phyloP scores from a whole-genome alignment of 2,329 filamentous ascomycete species.

The Didymella glomerata region DNA sequence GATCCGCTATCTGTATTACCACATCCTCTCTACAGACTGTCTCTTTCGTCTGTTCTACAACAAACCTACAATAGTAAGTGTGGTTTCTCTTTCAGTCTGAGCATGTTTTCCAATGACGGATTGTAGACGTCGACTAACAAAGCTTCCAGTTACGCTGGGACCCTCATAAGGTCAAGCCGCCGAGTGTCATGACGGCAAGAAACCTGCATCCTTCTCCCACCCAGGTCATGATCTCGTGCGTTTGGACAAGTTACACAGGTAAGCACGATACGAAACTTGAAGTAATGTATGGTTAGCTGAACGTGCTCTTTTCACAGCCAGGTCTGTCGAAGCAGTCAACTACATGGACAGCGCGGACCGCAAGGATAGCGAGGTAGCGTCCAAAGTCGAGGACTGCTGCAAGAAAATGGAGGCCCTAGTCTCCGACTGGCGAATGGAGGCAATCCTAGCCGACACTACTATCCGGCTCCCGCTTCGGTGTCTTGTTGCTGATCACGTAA shows the following conservation, averaged over 20 bases:
- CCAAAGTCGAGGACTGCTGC: background rate
- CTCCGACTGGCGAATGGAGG: background rate
- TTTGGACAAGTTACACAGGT: background rate
- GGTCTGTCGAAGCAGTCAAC: background rate
- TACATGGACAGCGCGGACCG: background rate
- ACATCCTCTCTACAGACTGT: background rate
- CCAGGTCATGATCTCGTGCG: background rate
- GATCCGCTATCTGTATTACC: background rate
- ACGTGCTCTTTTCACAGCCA: background rate
- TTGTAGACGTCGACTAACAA: background rate
- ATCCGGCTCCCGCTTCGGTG: background rate
- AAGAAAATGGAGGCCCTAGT: background rate
- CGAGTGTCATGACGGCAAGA: background rate
- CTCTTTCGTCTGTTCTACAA: background rate
- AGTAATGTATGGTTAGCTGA: background rate
- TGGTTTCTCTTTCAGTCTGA: background rate
- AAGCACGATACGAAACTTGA: background rate
- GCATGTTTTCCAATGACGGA: background rate
- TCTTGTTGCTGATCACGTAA: background rate
- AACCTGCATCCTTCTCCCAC: background rate
- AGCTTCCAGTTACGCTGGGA: background rate
- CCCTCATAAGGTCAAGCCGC: background rate
- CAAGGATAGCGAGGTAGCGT: background rate
- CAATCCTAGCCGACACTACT: background rate
- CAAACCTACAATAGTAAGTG: background rate